Evolutionary conservation across 2,329 filamentous ascomycete genomes (phyloP), one percentile per base, ranked within the genome.

Genomic region (Epichloe bromicola): DNA sequence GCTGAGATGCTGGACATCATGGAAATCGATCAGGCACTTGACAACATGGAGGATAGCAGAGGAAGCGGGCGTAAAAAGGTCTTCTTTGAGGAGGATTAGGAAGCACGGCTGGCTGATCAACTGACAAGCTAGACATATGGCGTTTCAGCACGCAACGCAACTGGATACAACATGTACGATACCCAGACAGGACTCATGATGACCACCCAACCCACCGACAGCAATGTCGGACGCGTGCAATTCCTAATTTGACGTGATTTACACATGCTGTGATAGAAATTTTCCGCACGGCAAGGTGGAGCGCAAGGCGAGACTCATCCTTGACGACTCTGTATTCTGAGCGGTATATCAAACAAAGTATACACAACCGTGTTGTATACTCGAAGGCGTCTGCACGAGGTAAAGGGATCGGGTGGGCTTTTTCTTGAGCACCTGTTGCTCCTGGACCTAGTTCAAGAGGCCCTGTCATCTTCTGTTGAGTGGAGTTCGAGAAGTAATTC

Each of bases 281-380:
- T 39, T 20, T 78, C 78, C 80, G 80, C 80, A 80, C 78, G 79
- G 79, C 79, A 75, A 79, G 80, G 80, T 84, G 80, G 80, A 84
- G 80, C 79, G 78, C 80, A 84, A 84, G 80, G 80, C 78, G 79
- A 83, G 80, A 80, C 65, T 71, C 70, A 79, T 84, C 80, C 80
- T 84, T 84, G 80, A 75, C 70, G 73, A 75, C 79, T 83, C 78
- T 83, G 80, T 84, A 84, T 83, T 83, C 80, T 78, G 80, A 82
- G 80, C 80, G 80, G 79, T 78, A 84, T 55, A 84, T 74, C 56
- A 71, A 78, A 17, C 6, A 41, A 46, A 23, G 15, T 39, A 44
- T 37, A 47, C 43, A 43, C 42, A 44, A 26, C 11, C 14, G 30
- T 20, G 52, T 43, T 43, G 36, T 49, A 41, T 41, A 12, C 26